phyloP scores from a whole-genome alignment of 169 alveolate species.

The Plasmodium berghei region DNA sequence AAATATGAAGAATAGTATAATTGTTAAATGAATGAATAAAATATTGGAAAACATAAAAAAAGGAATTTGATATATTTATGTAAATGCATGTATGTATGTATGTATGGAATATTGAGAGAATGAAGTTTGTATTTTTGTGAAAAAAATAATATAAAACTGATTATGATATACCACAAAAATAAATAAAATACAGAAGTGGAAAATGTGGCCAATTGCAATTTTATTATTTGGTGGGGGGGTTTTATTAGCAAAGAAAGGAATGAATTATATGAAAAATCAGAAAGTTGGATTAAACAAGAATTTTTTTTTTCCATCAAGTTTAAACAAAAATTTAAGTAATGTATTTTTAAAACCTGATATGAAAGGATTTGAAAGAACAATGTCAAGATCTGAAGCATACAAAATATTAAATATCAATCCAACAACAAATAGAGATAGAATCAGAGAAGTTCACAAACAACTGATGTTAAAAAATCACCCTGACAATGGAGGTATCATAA shows the following conservation, averaged over 20 bases:
- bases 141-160: too few relatives aligned
- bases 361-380: slow-evolving; percentile 83
- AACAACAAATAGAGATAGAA: slow-evolving; percentile 86
- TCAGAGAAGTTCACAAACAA: slow-evolving; percentile 88
- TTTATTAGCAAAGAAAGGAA: slow-evolving; percentile 52
- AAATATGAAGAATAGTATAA: too few relatives aligned
- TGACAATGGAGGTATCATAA: slow-evolving; percentile 89
- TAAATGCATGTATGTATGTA: too few relatives aligned
- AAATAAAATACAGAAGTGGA: not conserved
- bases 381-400: slow-evolving; percentile 84
- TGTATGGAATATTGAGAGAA: too few relatives aligned
- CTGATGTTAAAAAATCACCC: slow-evolving; percentile 92
- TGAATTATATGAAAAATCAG: slow-evolving; percentile 52
- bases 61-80: too few relatives aligned
- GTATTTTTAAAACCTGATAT: slow-evolving; percentile 67
- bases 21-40: not conserved
- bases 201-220: slow-evolving; percentile 69
- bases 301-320: slow-evolving; percentile 42
- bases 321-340: slow-evolving; percentile 33
- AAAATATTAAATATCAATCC: slow-evolving; percentile 84
- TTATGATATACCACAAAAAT: too few relatives aligned
- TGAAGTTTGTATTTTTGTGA: too few relatives aligned
- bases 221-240: slow-evolving; percentile 66
- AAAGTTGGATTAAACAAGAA: slow-evolving; percentile 7
- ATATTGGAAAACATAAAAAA: not conserved